phyloP scores from a whole-genome alignment of 2,329 filamentous ascomycete genomes.

The Madurella fahalii region DNA sequence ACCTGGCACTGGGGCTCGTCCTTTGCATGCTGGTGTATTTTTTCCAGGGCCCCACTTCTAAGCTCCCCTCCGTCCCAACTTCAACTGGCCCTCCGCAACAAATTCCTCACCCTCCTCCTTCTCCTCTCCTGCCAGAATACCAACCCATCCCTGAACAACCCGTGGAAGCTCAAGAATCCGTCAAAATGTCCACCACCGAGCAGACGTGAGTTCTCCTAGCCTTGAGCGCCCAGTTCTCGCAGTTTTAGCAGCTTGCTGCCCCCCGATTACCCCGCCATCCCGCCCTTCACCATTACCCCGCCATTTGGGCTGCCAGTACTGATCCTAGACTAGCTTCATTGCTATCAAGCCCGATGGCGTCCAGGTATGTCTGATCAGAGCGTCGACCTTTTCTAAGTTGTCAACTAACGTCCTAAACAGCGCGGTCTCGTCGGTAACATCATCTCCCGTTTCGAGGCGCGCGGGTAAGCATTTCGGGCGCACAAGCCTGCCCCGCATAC shows the following conservation, averaged over 20 bases:
- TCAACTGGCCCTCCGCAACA: constrained; percentile 10
- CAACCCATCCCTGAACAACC: constrained; percentile 43
- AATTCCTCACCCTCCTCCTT: constrained; percentile 20
- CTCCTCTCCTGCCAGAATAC: constrained; percentile 33
- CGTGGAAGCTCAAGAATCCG: constrained; percentile 36
- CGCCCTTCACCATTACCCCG: constrained; percentile 15
- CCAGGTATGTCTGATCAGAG: constrained; percentile 62
- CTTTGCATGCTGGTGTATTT: constrained; percentile 18
- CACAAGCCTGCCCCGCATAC: constrained; percentile 6
- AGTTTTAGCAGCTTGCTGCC: constrained; percentile 16
- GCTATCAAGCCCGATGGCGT: constrained; percentile 99
- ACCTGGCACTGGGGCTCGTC: constrained; percentile 14
- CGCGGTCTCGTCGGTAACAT: constrained; percentile 97
- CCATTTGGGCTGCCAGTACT: constrained; percentile 11
- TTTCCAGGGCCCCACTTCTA: constrained; percentile 15
- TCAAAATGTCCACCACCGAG: constrained; percentile 68
- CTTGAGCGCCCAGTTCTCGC: constrained; percentile 5
- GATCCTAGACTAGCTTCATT: constrained; percentile 74
- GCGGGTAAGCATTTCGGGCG: constrained; percentile 59
- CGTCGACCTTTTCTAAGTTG: neutral
- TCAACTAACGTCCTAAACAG: constrained; percentile 44
- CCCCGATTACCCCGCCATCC: constrained; percentile 24
- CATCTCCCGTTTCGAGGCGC: constrained; percentile 96
- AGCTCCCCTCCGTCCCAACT: constrained; percentile 8
- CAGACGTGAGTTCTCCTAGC: constrained; percentile 67